A percentile compares a stretch with the other conserved stretches of the same genome.
phyloP scores from a whole-genome alignment of 2,329 filamentous ascomycete species.

The Colletotrichum sp. region DNA sequence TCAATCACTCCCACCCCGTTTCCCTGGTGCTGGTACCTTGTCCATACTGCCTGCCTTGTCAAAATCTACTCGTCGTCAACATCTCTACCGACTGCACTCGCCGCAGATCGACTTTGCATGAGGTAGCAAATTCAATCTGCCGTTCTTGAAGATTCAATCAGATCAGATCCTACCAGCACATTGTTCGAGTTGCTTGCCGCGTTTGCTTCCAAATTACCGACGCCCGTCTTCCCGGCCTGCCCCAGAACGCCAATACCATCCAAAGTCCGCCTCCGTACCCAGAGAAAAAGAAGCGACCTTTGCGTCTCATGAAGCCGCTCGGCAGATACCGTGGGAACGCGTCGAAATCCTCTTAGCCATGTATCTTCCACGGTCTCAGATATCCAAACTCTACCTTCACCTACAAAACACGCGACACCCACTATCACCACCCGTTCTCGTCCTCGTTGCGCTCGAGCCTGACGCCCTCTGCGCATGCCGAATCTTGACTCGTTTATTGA shows the following conservation, averaged over 20 bases:
- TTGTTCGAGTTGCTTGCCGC: neutral
- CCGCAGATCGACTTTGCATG: neutral
- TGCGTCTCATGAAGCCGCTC: conserved; percentile 35
- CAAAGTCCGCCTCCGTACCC: neutral
- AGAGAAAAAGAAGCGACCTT: neutral
- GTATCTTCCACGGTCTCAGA: conserved; percentile 91
- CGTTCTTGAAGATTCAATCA: neutral
- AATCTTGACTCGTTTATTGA: conserved; percentile 90
- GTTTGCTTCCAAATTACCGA: neutral
- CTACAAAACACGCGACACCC: conserved; percentile 86
- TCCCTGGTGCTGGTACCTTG: neutral
- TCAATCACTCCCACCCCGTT: neutral
- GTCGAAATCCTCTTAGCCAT: conserved; percentile 55
- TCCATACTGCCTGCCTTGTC: neutral
- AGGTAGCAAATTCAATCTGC: neutral
- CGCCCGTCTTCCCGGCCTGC: neutral
- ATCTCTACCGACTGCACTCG: neutral
- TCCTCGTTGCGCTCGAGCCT: conserved; percentile 92
- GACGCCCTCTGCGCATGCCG: conserved; percentile 95
- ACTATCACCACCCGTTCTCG: conserved; percentile 87
- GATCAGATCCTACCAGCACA: neutral
- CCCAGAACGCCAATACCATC: neutral
- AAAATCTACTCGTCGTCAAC: neutral
- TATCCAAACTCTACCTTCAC: conserved; percentile 90
- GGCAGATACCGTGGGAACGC: conserved; percentile 32